A percentile compares a stretch with the other conserved stretches of the same genome.
phyloP scores from a whole-genome alignment of 345 rosid species.

The Kandelia obovata region DNA sequence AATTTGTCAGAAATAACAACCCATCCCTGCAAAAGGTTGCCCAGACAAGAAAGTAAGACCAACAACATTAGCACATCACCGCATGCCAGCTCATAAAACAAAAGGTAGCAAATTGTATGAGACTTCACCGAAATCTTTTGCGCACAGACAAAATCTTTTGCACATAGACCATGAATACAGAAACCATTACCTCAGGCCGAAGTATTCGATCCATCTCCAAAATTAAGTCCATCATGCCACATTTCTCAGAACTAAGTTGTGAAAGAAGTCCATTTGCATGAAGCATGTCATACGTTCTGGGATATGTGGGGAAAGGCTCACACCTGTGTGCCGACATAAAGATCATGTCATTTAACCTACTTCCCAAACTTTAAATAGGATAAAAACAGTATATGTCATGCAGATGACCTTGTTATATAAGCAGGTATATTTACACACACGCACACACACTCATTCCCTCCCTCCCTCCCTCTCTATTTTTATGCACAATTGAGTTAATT shows the following conservation, averaged over 20 bases:
- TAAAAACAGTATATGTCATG: no score
- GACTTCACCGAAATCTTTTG: constrained; percentile 1
- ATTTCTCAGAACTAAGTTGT: constrained; percentile 53
- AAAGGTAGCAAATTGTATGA: background rate
- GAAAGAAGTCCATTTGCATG: constrained; percentile 88
- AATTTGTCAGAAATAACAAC: constrained; percentile 67
- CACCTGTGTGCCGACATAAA: constrained; percentile 51
- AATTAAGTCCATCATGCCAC: constrained; percentile 70
- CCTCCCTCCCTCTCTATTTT: no score
- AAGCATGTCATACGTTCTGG: constrained; percentile 94
- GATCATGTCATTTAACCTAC: no score
- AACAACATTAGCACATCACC: background rate
- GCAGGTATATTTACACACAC: no score
- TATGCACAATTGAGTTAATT: no score
- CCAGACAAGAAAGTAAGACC: background rate
- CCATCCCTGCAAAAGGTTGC: constrained; percentile 65
- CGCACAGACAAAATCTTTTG: background rate
- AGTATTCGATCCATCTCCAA: constrained; percentile 94
- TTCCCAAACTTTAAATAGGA: no score
- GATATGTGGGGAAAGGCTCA: constrained; percentile 97
- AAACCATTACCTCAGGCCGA: constrained; percentile 79
- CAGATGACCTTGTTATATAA: no score
- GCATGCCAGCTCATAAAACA: background rate
- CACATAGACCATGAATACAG: background rate
- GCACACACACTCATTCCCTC: no score